A percentile compares a stretch with the other conserved stretches of the same genome.
Conservation (phyloP, 1,139 yeast species). For the Yamadazyma sp. region DNA sequence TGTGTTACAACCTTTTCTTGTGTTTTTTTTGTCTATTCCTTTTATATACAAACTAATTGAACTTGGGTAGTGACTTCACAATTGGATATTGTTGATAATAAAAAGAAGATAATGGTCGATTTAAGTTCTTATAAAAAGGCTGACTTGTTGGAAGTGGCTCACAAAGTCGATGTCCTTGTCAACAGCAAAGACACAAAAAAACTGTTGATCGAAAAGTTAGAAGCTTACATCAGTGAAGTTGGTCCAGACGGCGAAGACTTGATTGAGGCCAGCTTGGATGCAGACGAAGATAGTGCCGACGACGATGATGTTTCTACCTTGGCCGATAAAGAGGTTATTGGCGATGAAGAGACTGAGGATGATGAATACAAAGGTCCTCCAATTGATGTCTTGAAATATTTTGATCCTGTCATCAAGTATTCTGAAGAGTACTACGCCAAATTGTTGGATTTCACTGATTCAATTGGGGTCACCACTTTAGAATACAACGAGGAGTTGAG, state of each 20-base stretch:
- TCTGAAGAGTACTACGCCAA: constrained; percentile 29
- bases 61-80: neutral
- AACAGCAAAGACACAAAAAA: constrained; percentile 44
- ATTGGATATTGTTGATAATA: neutral
- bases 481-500: constrained; percentile 47
- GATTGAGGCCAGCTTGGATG: constrained; percentile 21
- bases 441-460: constrained; percentile 38
- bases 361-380: constrained; percentile 43
- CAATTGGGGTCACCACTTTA: constrained; percentile 39
- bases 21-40: neutral
- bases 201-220: constrained; percentile 43
- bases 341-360: constrained; percentile 23
- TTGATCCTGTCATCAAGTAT: constrained; percentile 39
- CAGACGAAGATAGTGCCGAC: constrained; percentile 21
- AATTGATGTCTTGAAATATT: constrained; percentile 34
- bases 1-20: neutral
- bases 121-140: constrained; percentile 27
- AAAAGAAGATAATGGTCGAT: constrained; percentile 13
- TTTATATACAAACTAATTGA: too few species aligned
- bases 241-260: constrained; percentile 39
- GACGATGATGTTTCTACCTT: constrained; percentile 25
- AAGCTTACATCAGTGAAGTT: constrained; percentile 33
- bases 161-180: constrained; percentile 34
- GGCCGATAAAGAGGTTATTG: constrained; percentile 24
- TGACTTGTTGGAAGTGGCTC: constrained; percentile 37